Conservation (phyloP, 1,139 yeast species). For the Sugiyamaella castrensis region DNA sequence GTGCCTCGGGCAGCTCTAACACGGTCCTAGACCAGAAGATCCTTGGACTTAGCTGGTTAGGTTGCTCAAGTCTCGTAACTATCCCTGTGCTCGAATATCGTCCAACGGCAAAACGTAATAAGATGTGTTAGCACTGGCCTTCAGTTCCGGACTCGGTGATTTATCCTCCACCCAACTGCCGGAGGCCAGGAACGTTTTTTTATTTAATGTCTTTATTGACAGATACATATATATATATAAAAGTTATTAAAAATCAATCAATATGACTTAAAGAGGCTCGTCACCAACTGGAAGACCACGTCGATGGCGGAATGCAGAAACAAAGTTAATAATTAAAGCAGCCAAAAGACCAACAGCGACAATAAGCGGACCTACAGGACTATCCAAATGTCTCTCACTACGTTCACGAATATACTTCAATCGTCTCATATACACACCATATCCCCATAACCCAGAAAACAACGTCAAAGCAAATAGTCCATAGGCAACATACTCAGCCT, state of each 20-base stretch:
- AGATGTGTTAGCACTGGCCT: no score
- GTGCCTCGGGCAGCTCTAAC: no score
- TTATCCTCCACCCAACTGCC: no score
- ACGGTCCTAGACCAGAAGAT: no score
- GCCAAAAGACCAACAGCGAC: conserved; percentile 66
- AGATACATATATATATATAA: not conserved
- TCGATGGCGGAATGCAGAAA: conserved; percentile 12
- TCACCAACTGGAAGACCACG: not conserved
- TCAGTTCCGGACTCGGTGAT: no score
- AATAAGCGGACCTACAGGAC: conserved; percentile 81
- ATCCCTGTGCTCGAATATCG: no score
- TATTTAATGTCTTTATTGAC: not conserved
- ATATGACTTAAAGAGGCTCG: not conserved
- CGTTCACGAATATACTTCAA: conserved; percentile 72
- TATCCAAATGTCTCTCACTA: conserved; percentile 84
- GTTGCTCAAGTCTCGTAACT: no score
- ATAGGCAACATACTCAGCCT: conserved; percentile 61
- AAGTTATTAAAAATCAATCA: no score
- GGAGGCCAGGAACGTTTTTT: not conserved
- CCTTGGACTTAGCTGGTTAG: no score
- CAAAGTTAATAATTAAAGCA: conserved; percentile 68
- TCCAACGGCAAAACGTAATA: no score
- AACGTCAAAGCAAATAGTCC: conserved; percentile 75
- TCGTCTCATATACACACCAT: conserved; percentile 67
- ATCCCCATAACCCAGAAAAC: conserved; percentile 89